Base-by-base conservation (phyloP, 1,284 basidiomycete species). In the Leccinum subrobustum region DNA sequence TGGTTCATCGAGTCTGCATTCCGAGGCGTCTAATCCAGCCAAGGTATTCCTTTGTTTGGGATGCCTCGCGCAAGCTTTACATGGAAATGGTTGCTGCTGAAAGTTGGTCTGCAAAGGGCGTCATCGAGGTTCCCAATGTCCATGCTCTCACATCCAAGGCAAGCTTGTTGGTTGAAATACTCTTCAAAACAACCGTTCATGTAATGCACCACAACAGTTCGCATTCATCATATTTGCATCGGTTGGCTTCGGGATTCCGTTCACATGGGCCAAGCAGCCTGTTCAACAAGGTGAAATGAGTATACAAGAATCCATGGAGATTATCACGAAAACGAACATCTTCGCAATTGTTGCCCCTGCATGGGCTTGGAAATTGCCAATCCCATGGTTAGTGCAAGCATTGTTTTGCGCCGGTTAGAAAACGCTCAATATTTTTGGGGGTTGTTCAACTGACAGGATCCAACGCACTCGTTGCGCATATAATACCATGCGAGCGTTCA, bases 191-290 rank as follows among this genome's bases (percentile, higher is more conserved):
- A 31, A 52, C 6, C 9, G 27, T 6, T 18, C 14, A 39, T 20
- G 33, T 11, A n/a, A 35, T 16, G 33, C 16, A n/a, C 51, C 14
- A 18, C 23, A 12, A 31, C 42, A 83, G 81, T 67, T 83, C 14
- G 78, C 81, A 0, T 71, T 85, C 9, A 70, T 82, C 31, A 73
- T 84, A 20, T 78, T 86, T 47, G 78, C 77, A 6, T 77, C 73
- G 52, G 83, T 81, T 61, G 82, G 80, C 1, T 84, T 84, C 56
- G 83, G 83, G 6, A 74, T 83, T 50, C 73, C 77, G 1, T 81
- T 81, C 58, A 72, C 71, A 37, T 85, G 84, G 83, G 54, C 60
- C 14, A 65, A 68, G 31, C 61, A 64, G 1, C 65, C 77, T 8
- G 71, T 75, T 18, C 73, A 61, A 1, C 73, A 78, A 61, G 79